phyloP scores from a whole-genome alignment of 106 monocot species.

The Allium cepa region DNA sequence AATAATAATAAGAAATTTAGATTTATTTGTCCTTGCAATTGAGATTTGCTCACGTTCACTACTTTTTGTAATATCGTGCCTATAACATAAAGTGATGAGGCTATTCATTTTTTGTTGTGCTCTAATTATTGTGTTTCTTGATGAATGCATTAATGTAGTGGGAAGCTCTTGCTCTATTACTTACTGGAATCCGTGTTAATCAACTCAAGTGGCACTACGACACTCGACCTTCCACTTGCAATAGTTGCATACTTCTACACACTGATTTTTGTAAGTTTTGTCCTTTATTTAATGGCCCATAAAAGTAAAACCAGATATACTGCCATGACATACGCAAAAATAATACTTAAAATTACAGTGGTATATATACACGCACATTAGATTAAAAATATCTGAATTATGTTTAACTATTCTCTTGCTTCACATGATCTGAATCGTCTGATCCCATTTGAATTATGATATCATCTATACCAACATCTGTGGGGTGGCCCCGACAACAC shows the following conservation, averaged over 20 bases:
- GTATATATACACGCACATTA: no score
- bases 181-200: slow-evolving; percentile 97
- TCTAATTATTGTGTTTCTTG: background rate
- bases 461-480: background rate
- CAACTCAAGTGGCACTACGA: slow-evolving; percentile 59
- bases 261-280: slow-evolving; percentile 47
- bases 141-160: slow-evolving; percentile 40
- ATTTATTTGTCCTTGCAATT: background rate
- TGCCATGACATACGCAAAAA: background rate
- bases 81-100: background rate
- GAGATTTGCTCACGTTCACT: background rate
- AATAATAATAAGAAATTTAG: background rate
- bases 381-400: background rate
- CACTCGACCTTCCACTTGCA: slow-evolving; percentile 69
- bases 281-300: no score
- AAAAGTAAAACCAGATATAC: background rate
- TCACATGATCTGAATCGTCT: background rate
- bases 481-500: no score
- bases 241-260: slow-evolving; percentile 80
- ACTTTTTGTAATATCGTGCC: background rate
- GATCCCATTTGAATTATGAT: background rate
- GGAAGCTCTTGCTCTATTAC: slow-evolving; percentile 95
- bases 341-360: no score
- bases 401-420: slow-evolving; percentile 1
- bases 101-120: background rate